These are phyloP conservation scores for Kalmusia sp. DNA, from an alignment of 2,329 filamentous ascomycete species.

Conservation along the genomic window DNA sequence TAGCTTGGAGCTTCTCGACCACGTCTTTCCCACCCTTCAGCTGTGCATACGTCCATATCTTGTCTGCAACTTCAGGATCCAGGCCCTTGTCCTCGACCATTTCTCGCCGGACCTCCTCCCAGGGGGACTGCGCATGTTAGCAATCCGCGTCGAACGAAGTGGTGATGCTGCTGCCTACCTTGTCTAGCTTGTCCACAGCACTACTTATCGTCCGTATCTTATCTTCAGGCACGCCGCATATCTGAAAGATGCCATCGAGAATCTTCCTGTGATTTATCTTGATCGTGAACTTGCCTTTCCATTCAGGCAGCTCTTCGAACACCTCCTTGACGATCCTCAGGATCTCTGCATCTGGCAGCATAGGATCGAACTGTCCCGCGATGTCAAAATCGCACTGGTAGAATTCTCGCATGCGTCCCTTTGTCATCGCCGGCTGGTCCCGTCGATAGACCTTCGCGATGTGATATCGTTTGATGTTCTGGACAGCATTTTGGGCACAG, in stretches of 20 bases:
- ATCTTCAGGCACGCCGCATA: constrained; percentile 85
- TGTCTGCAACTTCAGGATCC: constrained; percentile 77
- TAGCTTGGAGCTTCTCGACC: constrained; percentile 71
- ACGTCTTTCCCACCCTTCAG: constrained; percentile 78
- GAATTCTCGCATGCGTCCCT: constrained; percentile 93
- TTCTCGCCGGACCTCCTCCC: constrained; percentile 87
- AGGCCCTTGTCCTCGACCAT: constrained; percentile 95
- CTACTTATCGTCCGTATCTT: constrained; percentile 90
- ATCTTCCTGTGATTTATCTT: constrained; percentile 97
- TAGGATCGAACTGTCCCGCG: constrained; percentile 81
- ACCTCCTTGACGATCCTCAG: constrained; percentile 84
- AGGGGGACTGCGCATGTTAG: constrained; percentile 60
- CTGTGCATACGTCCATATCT: constrained; percentile 84
- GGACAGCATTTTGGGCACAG: constrained; percentile 88
- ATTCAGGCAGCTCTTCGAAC: constrained; percentile 76
- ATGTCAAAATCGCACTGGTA: constrained; percentile 99
- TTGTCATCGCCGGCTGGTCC: constrained; percentile 80
- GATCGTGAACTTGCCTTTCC: constrained; percentile 78
- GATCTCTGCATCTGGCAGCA: constrained; percentile 92
- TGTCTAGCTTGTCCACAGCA: constrained; percentile 95
- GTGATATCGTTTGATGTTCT: constrained; percentile 91
- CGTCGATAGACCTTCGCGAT: constrained; percentile 90
- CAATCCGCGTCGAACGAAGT: neutral
- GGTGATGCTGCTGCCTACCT: constrained; percentile 56
- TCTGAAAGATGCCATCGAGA: constrained; percentile 88